These are phyloP conservation scores for Ampelomyces quisqualis DNA, from an alignment of 2,329 filamentous ascomycete genomes.

Conservation along the genomic window DNA sequence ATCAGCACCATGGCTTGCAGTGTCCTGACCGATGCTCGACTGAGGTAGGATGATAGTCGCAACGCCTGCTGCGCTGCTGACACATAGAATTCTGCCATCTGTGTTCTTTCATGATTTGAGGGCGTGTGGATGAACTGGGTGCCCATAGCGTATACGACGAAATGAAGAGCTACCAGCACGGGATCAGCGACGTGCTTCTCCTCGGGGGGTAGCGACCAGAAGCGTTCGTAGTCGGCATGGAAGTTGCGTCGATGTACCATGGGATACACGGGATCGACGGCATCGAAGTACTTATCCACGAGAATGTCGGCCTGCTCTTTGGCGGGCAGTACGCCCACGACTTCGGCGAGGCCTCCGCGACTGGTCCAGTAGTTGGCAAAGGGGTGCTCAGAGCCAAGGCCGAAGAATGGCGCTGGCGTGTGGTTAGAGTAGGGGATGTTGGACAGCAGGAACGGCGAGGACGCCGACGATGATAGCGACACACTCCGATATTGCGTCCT, in stretches of 20 bases:
- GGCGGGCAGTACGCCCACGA: conserved; percentile 72
- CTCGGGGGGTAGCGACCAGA: conserved; percentile 63
- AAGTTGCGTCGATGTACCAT: conserved; percentile 76
- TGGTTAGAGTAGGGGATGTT: conserved; percentile 71
- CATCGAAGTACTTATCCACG: conserved; percentile 55
- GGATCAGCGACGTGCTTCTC: conserved; percentile 66
- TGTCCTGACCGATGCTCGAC: conserved; percentile 69
- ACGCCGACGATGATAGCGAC: conserved; percentile 43
- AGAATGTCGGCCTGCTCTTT: conserved; percentile 75
- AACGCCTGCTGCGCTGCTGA: conserved; percentile 78
- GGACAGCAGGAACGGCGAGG: conserved; percentile 61
- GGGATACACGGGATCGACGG: conserved; percentile 77
- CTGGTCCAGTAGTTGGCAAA: conserved; percentile 87
- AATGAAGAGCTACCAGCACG: conserved; percentile 69
- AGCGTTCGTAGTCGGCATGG: conserved; percentile 75
- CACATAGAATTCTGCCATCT: conserved; percentile 79
- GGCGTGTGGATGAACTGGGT: conserved; percentile 70
- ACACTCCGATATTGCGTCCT: conserved; percentile 35
- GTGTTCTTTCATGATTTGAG: conserved; percentile 63
- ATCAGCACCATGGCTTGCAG: conserved; percentile 82
- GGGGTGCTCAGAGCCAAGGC: conserved; percentile 75
- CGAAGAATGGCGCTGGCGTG: conserved; percentile 74
- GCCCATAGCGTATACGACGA: conserved; percentile 74
- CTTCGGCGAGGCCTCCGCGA: conserved; percentile 71
- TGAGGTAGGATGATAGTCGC: conserved; percentile 73